These are phyloP conservation scores for Arabis hirsuta DNA, from an alignment of 345 rosid genomes.

Conservation along the genomic window DNA sequence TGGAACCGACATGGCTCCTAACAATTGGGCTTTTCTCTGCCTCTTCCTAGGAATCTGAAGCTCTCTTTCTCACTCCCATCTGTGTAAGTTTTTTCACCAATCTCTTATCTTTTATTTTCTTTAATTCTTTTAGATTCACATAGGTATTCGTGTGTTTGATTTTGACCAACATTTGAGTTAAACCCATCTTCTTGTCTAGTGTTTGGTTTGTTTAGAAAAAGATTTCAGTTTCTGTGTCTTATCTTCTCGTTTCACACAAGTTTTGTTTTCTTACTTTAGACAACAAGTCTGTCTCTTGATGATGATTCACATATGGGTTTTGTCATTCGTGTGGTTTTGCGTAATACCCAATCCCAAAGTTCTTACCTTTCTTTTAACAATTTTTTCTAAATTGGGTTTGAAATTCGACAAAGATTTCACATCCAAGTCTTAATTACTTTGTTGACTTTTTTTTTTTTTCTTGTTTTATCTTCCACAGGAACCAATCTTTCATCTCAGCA, in stretches of 20 bases:
- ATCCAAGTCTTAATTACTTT: constrained; percentile 13
- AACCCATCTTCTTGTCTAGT: constrained; percentile 29
- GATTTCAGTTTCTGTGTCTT: constrained; percentile 21
- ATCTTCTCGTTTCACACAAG: constrained; percentile 29
- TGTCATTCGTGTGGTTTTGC: constrained; percentile 34
- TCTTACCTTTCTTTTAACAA: constrained; percentile 15
- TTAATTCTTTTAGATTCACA: constrained; percentile 15
- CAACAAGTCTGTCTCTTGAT: constrained; percentile 43
- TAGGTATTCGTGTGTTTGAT: constrained; percentile 41
- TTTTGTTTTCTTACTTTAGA: constrained; percentile 20
- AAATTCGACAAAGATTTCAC: constrained; percentile 28
- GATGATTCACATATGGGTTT: constrained; percentile 44
- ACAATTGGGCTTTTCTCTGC: constrained; percentile 56
- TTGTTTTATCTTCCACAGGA: constrained; percentile 46
- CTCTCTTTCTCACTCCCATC: constrained; percentile 41
- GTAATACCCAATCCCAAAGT: constrained; percentile 42
- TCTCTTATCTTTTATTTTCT: constrained; percentile 10
- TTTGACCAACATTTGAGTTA: constrained; percentile 26
- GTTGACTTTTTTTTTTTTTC: constrained; percentile 28
- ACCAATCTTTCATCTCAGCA: constrained; percentile 31
- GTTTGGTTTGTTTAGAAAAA: constrained; percentile 21
- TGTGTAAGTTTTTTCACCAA: constrained; percentile 26
- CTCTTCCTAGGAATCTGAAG: constrained; percentile 46
- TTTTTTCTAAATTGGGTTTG: constrained; percentile 15
- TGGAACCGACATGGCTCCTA: constrained; percentile 79